These are phyloP conservation scores for Glaciozyma antarctica DNA, from an alignment of 768 basidiomycete species.

Conservation along the genomic window DNA sequence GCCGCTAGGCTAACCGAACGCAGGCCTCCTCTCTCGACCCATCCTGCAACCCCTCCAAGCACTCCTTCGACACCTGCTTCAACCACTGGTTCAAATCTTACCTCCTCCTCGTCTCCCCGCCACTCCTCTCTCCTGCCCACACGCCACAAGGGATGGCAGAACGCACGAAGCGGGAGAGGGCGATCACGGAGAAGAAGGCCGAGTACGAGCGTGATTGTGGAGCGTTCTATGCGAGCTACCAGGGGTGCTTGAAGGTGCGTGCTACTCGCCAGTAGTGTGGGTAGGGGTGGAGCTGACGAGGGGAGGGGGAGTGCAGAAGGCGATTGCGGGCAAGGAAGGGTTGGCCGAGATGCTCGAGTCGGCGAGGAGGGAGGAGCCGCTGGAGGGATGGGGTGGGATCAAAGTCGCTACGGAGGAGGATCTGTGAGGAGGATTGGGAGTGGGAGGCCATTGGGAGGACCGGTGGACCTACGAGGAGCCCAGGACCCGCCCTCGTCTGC, in stretches of 20 bases:
- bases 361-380: conserved; percentile 68
- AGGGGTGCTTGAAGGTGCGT: conserved; percentile 70
- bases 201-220: conserved; percentile 84
- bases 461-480: too few species aligned
- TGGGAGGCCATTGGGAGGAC: background rate
- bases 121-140: conserved; percentile 42
- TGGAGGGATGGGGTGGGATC: conserved; percentile 43
- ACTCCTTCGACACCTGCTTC: conserved; percentile 85
- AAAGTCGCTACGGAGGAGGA: conserved; percentile 24
- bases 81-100: conserved; percentile 98
- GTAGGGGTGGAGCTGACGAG: background rate
- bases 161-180: conserved; percentile 22
- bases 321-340: conserved; percentile 62
- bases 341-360: conserved; percentile 66
- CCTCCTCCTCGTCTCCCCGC: conserved; percentile 55
- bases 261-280: conserved; percentile 28
- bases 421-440: background rate
- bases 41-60: conserved; percentile 82
- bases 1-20: background rate
- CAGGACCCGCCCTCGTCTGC: too few species aligned
- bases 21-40: conserved; percentile 55
- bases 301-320: conserved; percentile 52
- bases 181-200: conserved; percentile 68
- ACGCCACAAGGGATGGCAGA: conserved; percentile 39
- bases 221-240: conserved; percentile 68